phyloP scores from a whole-genome alignment of 208 protist species.

The Wallacemonas sp. region DNA sequence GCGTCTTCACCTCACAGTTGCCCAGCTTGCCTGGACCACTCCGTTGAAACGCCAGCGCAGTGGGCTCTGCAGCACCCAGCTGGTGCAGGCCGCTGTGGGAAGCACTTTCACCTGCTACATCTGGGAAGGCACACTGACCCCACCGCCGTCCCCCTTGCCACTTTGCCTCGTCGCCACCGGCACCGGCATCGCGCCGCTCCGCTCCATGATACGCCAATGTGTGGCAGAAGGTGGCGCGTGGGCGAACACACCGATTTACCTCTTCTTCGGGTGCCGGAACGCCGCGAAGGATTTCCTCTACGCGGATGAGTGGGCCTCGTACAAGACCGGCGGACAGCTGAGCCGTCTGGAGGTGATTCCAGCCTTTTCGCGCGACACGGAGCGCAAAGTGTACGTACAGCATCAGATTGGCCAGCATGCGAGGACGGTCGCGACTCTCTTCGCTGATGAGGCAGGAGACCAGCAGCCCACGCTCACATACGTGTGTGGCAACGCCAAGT shows the following conservation, averaged over 20 bases:
- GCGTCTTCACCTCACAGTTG: slow-evolving; percentile 57
- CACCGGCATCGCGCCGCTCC: slow-evolving; percentile 83
- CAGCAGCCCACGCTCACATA: slow-evolving; percentile 37
- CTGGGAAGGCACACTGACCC: slow-evolving; percentile 60
- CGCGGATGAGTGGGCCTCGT: slow-evolving; percentile 51
- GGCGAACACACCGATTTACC: slow-evolving; percentile 53
- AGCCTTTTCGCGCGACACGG: slow-evolving; percentile 79
- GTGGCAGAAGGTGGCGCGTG: slow-evolving; percentile 29
- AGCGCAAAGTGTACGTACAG: slow-evolving; percentile 86
- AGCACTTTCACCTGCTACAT: slow-evolving; percentile 55
- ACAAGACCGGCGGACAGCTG: slow-evolving; percentile 22
- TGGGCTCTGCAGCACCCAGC: slow-evolving; percentile 70
- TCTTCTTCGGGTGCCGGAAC: slow-evolving; percentile 81
- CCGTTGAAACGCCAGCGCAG: slow-evolving; percentile 65
- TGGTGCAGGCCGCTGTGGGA: slow-evolving; percentile 28
- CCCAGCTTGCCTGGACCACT: slow-evolving; percentile 70
- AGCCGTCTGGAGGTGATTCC: slow-evolving; percentile 57
- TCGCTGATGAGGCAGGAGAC: slow-evolving; percentile 24
- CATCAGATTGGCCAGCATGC: slow-evolving; percentile 76
- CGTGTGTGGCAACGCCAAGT: slow-evolving; percentile 86
- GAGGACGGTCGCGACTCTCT: slow-evolving; percentile 36
- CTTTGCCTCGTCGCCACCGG: slow-evolving; percentile 75
- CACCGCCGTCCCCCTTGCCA: slow-evolving; percentile 40
- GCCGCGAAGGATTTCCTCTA: slow-evolving; percentile 77
- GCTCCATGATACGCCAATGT: slow-evolving; percentile 66